A percentile compares a stretch with the other conserved stretches of the same genome.
Evolutionary conservation across 306 rosid species (phyloP).

Genomic region (Betula pendula): DNA sequence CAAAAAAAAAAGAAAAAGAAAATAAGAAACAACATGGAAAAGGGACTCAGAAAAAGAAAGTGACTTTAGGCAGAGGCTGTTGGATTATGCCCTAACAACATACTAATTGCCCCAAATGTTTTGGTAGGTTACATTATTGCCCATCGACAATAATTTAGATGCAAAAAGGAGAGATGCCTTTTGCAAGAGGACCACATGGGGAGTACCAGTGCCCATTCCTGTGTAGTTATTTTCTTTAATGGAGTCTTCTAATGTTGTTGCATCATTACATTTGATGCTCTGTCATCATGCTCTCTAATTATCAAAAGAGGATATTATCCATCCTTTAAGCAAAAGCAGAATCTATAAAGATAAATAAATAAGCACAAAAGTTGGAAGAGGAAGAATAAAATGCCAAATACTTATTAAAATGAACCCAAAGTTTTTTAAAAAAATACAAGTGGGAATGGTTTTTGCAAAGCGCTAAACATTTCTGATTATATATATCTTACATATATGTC

Average conservation of each 20-base stretch:
- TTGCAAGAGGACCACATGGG: constrained; percentile 41
- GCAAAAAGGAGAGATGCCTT: constrained; percentile 25
- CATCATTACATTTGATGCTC: constrained; percentile 51
- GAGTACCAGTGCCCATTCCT: constrained; percentile 36
- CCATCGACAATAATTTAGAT: constrained; percentile 27
- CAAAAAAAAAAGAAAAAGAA: too few relatives aligned
- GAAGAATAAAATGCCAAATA: constrained; percentile 21
- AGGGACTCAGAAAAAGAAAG: constrained; percentile 29
- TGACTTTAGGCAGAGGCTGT: constrained; percentile 31
- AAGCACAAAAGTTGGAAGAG: constrained; percentile 4
- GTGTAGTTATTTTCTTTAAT: constrained; percentile 42
- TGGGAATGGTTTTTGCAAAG: too few relatives aligned
- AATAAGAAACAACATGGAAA: too few relatives aligned
- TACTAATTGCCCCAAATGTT: constrained; percentile 11
- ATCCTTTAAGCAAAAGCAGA: constrained; percentile 39
- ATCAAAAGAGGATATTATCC: constrained; percentile 23
- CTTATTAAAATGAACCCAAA: constrained; percentile 21
- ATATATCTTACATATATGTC: too few relatives aligned
- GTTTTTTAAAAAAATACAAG: background rate
- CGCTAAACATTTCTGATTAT: too few relatives aligned
- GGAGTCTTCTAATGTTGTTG: constrained; percentile 39
- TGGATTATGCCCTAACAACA: constrained; percentile 41
- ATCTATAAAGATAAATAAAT: constrained; percentile 4
- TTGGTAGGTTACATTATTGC: constrained; percentile 31
- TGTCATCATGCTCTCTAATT: constrained; percentile 30